These are phyloP conservation scores for Corylus americana DNA, from an alignment of 306 rosid genomes.

Conservation along the genomic window DNA sequence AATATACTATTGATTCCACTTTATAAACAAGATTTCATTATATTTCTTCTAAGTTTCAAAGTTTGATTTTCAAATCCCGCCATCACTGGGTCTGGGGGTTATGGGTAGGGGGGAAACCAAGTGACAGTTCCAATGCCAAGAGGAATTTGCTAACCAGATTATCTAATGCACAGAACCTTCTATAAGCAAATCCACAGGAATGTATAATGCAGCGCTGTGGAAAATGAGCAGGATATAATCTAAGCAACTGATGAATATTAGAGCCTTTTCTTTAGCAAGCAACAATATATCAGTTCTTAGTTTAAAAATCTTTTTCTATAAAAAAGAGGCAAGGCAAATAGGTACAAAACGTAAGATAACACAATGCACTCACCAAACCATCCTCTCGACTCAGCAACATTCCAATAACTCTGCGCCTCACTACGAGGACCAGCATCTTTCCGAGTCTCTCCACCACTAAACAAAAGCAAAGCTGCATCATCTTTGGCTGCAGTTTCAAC, in stretches of 20 bases:
- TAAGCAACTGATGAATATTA: not conserved
- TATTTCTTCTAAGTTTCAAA: not conserved
- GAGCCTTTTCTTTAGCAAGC: slow-evolving; percentile 1
- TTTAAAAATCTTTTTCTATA: not conserved
- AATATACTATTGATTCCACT: not conserved
- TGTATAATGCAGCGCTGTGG: not conserved
- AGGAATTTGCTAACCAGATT: slow-evolving; percentile 1
- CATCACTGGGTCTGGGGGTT: too few relatives aligned
- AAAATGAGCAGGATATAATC: not conserved
- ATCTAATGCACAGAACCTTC: not conserved
- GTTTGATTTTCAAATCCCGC: too few relatives aligned
- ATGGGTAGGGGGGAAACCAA: too few relatives aligned
- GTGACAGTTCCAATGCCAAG: not conserved
- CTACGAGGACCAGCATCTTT: slow-evolving; percentile 90
- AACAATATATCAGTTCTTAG: not conserved
- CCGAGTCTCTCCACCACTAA: slow-evolving; percentile 97
- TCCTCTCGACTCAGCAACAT: slow-evolving; percentile 73
- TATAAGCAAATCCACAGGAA: not conserved
- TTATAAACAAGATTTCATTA: not conserved
- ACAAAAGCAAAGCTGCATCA: slow-evolving; percentile 63
- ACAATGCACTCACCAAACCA: slow-evolving; percentile 80
- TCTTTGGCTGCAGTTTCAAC: slow-evolving; percentile 59
- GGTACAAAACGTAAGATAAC: not conserved
- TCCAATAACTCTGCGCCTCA: slow-evolving; percentile 98
- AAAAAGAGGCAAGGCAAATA: slow-evolving; percentile 3